Evolutionary conservation across 352 stramenopile species (phyloP).

Genomic region (Pythium vanterpoolii): DNA sequence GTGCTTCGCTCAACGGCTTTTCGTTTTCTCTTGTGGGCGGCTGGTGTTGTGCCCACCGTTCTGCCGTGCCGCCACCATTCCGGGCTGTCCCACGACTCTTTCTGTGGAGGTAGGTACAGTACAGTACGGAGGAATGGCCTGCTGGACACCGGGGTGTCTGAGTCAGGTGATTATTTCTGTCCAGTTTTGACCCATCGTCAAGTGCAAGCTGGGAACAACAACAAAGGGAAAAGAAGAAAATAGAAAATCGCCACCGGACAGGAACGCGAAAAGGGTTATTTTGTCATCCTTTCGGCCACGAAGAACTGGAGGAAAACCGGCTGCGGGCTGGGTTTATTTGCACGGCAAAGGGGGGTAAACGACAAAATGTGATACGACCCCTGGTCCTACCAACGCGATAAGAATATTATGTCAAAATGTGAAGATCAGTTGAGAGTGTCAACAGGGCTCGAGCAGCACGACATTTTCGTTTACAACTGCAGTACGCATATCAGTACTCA

Average conservation of each 20-base stretch:
- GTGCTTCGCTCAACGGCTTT: not conserved
- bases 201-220: not conserved
- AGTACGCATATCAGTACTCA: too few relatives aligned
- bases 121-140: not conserved
- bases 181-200: not conserved
- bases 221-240: constrained; percentile 13
- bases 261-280: constrained; percentile 14
- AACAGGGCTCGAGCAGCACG: too few relatives aligned
- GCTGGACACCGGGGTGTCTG: constrained; percentile 5
- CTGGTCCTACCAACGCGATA: too few relatives aligned
- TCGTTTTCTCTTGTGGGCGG: not conserved
- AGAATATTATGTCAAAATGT: too few relatives aligned
- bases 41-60: not conserved
- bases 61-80: not conserved
- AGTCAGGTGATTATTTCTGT: not conserved
- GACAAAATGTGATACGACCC: too few relatives aligned
- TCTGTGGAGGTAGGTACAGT: not conserved
- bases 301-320: not conserved
- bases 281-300: not conserved
- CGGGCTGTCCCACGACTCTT: constrained; percentile 20
- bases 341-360: not conserved
- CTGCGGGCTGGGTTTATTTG: not conserved
- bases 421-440: too few relatives aligned
- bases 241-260: constrained; percentile 20
- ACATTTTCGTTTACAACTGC: too few relatives aligned